Percentiles rank a stretch among this genome's conserved stretches.
These are phyloP conservation scores for Acmispon strigosus DNA, from an alignment of 306 rosid genomes.

Conservation along the genomic window DNA sequence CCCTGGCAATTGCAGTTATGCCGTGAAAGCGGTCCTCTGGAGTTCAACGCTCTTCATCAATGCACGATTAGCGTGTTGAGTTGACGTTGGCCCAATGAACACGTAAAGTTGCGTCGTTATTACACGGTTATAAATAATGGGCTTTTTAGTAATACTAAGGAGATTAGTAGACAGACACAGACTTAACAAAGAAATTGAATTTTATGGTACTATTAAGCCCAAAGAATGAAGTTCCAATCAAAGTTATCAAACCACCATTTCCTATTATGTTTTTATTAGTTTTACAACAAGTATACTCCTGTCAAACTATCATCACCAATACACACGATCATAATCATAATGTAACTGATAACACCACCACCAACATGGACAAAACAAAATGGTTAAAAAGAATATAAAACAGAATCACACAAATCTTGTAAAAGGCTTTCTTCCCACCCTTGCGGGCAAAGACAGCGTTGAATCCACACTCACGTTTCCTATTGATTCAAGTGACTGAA, in stretches of 20 bases:
- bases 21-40: too few relatives aligned
- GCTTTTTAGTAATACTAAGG: too few relatives aligned
- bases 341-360: slow-evolving; percentile 36
- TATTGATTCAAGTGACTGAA: slow-evolving; percentile 52
- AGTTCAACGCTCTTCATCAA: too few relatives aligned
- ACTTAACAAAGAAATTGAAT: too few relatives aligned
- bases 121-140: too few relatives aligned
- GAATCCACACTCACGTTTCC: slow-evolving; percentile 85
- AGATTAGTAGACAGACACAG: too few relatives aligned
- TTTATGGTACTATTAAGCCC: neutral
- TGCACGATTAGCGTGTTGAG: too few relatives aligned
- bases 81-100: too few relatives aligned
- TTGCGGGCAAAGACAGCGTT: slow-evolving; percentile 70
- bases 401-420: slow-evolving; percentile 92
- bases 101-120: too few relatives aligned
- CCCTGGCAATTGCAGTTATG: too few relatives aligned
- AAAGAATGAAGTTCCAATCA: slow-evolving; percentile 23
- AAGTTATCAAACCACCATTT: slow-evolving; percentile 40
- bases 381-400: slow-evolving; percentile 33
- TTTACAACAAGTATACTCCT: slow-evolving; percentile 47
- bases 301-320: slow-evolving; percentile 53
- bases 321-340: slow-evolving; percentile 43
- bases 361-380: slow-evolving; percentile 25
- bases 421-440: slow-evolving; percentile 88
- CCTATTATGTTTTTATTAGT: slow-evolving; percentile 56